Evolutionary conservation across 75 land plant species (phyloP).

Genomic region (Cupressus sempervirens): DNA sequence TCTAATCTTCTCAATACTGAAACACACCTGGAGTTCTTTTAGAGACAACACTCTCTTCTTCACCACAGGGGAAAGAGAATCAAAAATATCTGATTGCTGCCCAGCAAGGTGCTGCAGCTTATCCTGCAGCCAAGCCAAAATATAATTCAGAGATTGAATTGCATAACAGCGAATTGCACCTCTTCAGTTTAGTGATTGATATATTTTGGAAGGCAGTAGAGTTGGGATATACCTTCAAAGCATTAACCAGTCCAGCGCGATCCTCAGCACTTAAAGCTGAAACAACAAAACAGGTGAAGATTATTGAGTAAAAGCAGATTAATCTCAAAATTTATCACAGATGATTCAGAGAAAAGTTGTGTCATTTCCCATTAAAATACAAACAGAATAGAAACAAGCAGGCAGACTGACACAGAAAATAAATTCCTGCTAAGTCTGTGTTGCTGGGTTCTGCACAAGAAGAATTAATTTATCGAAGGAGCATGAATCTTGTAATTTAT

Average conservation of each 20-base stretch:
- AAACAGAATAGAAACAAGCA: neutral
- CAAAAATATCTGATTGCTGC: conserved; percentile 60
- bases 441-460: too few relatives aligned
- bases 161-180: neutral
- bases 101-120: conserved; percentile 66
- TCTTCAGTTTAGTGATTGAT: neutral
- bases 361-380: neutral
- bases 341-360: neutral
- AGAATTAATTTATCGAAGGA: too few relatives aligned
- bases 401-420: neutral
- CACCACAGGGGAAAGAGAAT: conserved; percentile 52
- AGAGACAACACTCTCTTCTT: conserved; percentile 63
- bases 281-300: conserved; percentile 7
- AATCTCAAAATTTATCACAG: neutral
- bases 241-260: conserved; percentile 61
- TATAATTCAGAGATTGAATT: neutral
- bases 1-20: neutral
- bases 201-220: neutral
- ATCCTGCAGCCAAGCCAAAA: conserved; percentile 31
- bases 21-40: conserved; percentile 65
- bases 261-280: conserved; percentile 58
- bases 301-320: neutral
- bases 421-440: neutral
- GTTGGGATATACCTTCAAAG: conserved; percentile 40
- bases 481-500: too few relatives aligned